Percentiles rank a stretch among this genome's conserved stretches.
Evolutionary conservation across 2,329 filamentous ascomycete genomes (phyloP).

Genomic region (Fonsecaea pedrosoi): DNA sequence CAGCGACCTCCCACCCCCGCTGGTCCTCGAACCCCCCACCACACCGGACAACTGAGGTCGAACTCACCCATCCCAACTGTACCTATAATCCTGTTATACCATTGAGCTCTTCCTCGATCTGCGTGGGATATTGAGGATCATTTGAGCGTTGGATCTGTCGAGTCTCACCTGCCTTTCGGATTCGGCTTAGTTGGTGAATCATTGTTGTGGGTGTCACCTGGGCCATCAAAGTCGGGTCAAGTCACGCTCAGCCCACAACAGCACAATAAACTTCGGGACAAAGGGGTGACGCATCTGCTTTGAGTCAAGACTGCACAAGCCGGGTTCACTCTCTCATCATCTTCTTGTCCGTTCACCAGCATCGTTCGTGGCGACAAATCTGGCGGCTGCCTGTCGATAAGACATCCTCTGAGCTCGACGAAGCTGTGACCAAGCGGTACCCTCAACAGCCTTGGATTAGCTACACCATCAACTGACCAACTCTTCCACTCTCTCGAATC

Average conservation of each 20-base stretch:
- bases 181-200: conserved; percentile 24
- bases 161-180: conserved; percentile 11
- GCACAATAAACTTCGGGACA: conserved; percentile 26
- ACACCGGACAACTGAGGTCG: conserved; percentile 23
- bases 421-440: conserved; percentile 19
- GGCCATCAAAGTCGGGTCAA: conserved; percentile 14
- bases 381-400: conserved; percentile 34
- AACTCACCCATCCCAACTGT: conserved; percentile 20
- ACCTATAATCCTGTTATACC: conserved; percentile 33
- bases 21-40: conserved; percentile 23
- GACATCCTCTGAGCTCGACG: conserved; percentile 23
- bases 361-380: conserved; percentile 19
- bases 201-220: conserved; percentile 28
- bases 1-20: conserved; percentile 29
- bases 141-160: conserved; percentile 17
- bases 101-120: conserved; percentile 26
- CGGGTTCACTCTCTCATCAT: conserved; percentile 23
- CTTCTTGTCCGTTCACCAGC: conserved; percentile 17
- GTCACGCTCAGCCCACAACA: conserved; percentile 20
- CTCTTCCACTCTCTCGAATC: conserved; percentile 17
- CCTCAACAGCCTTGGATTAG: not conserved
- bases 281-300: conserved; percentile 28
- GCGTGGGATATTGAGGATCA: conserved; percentile 15
- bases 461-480: conserved; percentile 21
- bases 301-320: conserved; percentile 23